These are phyloP conservation scores for Domatiomyces globalis DNA, from an alignment of 2,329 filamentous ascomycete genomes.

Conservation along the genomic window DNA sequence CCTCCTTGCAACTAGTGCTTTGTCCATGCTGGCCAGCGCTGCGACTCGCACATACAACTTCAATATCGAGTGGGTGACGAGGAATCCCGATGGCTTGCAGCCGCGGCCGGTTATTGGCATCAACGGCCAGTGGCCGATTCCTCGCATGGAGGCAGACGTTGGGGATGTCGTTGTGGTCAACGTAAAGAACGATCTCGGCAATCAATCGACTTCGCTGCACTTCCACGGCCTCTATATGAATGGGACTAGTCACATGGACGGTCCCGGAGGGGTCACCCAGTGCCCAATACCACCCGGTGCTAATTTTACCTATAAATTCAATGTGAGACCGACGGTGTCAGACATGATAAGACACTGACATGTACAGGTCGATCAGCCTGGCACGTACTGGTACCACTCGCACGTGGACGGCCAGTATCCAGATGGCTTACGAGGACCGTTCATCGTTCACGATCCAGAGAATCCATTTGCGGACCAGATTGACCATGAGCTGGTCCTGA, in stretches of 20 bases:
- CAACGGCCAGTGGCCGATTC: slow-evolving; percentile 63
- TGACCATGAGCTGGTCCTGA: slow-evolving; percentile 50
- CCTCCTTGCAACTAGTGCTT: slow-evolving; percentile 22
- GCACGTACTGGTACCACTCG: slow-evolving; percentile 70
- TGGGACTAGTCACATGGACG: slow-evolving; percentile 57
- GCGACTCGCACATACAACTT: slow-evolving; percentile 43
- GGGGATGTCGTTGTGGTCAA: slow-evolving; percentile 27
- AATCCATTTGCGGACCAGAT: slow-evolving; percentile 44
- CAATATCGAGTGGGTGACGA: slow-evolving; percentile 55
- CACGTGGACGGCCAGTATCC: slow-evolving; percentile 55
- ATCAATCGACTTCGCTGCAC: slow-evolving; percentile 28
- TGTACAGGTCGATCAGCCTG: slow-evolving; percentile 44
- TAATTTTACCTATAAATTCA: slow-evolving; percentile 58
- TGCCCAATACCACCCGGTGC: slow-evolving; percentile 50
- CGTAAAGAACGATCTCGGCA: slow-evolving; percentile 27
- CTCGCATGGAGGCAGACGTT: slow-evolving; percentile 33
- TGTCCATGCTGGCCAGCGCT: slow-evolving; percentile 17
- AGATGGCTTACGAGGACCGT: slow-evolving; percentile 50
- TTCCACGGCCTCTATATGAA: slow-evolving; percentile 62
- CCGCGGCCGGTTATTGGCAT: slow-evolving; percentile 59
- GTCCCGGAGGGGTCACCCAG: slow-evolving; percentile 51
- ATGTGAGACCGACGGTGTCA: slow-evolving; percentile 26
- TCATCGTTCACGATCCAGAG: slow-evolving; percentile 50
- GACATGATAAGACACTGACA: slow-evolving; percentile 5
- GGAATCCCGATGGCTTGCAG: slow-evolving; percentile 55